Conservation (phyloP, 306 rosid species). For the Nissolia schottii region DNA sequence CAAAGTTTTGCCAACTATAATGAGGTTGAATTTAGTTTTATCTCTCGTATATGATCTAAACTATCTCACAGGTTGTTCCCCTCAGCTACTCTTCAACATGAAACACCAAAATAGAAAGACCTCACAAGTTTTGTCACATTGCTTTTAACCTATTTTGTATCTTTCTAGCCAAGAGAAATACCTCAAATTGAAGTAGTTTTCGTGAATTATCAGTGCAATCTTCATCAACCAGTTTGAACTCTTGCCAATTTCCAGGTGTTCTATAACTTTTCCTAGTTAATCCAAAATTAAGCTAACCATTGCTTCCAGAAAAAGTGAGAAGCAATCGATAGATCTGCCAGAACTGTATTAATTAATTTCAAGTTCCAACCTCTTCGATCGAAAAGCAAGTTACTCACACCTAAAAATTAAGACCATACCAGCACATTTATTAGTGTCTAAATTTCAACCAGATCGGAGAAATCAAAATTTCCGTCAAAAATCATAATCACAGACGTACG, state of each 20-base stretch:
- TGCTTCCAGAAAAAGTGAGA: neutral
- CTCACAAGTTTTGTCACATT: neutral
- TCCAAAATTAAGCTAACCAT: neutral
- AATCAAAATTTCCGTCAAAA: neutral
- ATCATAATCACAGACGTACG: neutral
- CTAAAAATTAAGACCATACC: neutral
- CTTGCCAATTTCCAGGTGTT: neutral
- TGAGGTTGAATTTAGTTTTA: neutral
- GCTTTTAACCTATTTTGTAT: neutral
- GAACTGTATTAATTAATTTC: neutral
- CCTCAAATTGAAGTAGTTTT: neutral
- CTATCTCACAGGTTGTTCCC: neutral
- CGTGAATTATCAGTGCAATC: conserved; percentile 1
- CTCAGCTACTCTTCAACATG: neutral
- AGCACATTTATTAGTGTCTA: neutral
- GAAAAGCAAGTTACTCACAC: neutral
- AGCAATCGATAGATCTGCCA: neutral
- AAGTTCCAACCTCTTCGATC: neutral
- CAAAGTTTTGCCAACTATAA: neutral
- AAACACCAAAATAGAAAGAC: neutral
- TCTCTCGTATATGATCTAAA: neutral
- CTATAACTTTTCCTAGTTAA: neutral
- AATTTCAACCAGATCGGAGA: neutral
- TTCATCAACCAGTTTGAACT: neutral
- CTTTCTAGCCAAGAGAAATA: neutral